Evolutionary conservation across 192 early-diverging fungal species (phyloP), one percentile per base, ranked within the genome.

Genomic region (Entomortierella chlamydospora): DNA sequence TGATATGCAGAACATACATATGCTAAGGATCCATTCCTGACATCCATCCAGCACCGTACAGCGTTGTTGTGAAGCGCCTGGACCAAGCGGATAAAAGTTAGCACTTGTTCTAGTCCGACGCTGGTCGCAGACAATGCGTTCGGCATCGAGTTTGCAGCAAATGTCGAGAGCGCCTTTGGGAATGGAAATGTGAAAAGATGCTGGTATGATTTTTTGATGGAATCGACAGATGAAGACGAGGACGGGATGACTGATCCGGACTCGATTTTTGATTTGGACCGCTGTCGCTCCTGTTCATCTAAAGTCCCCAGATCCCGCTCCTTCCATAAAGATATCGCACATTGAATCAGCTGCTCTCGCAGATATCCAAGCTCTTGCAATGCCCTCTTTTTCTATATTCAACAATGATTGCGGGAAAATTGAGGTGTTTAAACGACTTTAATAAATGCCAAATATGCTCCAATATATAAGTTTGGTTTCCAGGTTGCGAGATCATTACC

Each of bases 21-120:
- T 0, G 72, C 60, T 25, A 84, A 61, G 26, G 77, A 45, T n/a
- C 83, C 78, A 31, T 82, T 73, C 39, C 82, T 59, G 22, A 85
- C 68, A 34, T 83, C 84, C 37, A 76, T 73, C 73, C 81, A 85
- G 53, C 77, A 83, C 17, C 84, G 81, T 55, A 87, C 53, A 3
- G 77, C 64, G 47, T 84, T 87, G 41, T 80, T 71, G 33, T 85
- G 83, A 9, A 84, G 52, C 26, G 83, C 73, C 23, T 80, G 64
- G 11, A 71, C 74, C n/a, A 83, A 66, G 0, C 87, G 54, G 15
- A 68, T 45, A 34, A 84, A 80, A 0, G 70, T 63, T 31, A 64
- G 37, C 5, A 31, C 45, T 23, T 84, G 66, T 1, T 69, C 45
- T 23, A 72, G 69, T 7, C 43, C 51, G 11, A 30, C 45, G 5